A percentile compares a stretch with the other conserved stretches of the same genome.
phyloP scores from a whole-genome alignment of 148 eudicot genomes.

The Nyssa sinensis region DNA sequence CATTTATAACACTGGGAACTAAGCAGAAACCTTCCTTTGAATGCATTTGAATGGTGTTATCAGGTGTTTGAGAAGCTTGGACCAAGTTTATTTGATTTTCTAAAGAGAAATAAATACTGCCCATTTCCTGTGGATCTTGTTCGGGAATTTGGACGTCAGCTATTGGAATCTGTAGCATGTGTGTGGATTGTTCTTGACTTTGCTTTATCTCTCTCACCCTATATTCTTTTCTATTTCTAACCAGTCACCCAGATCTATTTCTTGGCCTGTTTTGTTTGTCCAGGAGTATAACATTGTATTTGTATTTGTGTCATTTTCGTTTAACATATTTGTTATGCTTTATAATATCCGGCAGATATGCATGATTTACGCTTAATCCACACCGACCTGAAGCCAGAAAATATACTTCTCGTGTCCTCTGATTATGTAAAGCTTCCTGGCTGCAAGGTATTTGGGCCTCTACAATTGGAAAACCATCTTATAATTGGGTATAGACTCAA shows the following conservation, averaged over 20 bases:
- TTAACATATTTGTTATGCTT: constrained; percentile 27
- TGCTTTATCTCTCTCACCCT: constrained; percentile 24
- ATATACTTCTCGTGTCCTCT: constrained; percentile 81
- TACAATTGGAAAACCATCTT: constrained; percentile 24
- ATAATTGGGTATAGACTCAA: constrained; percentile 25
- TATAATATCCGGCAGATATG: constrained; percentile 64
- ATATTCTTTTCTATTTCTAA: constrained; percentile 27
- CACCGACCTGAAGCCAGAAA: constrained; percentile 97
- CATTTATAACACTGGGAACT: constrained; percentile 32
- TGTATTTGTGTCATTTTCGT: constrained; percentile 8
- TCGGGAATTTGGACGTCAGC: constrained; percentile 92
- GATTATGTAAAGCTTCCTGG: constrained; percentile 76
- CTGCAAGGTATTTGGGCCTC: constrained; percentile 61
- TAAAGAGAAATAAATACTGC: constrained; percentile 78
- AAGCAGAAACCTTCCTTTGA: constrained; percentile 43
- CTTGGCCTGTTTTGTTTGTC: constrained; percentile 17
- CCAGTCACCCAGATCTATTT: constrained; percentile 24
- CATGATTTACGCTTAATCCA: constrained; percentile 82
- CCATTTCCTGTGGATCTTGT: constrained; percentile 94
- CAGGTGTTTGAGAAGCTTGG: constrained; percentile 99
- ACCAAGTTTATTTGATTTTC: constrained; percentile 91
- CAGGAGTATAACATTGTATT: constrained; percentile 14
- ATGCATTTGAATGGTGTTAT: constrained; percentile 53
- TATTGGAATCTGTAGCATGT: constrained; percentile 98
- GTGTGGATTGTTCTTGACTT: constrained; percentile 60